Evolutionary conservation across 148 eudicot species (phyloP).

Genomic region (Vaccinium macrocarpon): DNA sequence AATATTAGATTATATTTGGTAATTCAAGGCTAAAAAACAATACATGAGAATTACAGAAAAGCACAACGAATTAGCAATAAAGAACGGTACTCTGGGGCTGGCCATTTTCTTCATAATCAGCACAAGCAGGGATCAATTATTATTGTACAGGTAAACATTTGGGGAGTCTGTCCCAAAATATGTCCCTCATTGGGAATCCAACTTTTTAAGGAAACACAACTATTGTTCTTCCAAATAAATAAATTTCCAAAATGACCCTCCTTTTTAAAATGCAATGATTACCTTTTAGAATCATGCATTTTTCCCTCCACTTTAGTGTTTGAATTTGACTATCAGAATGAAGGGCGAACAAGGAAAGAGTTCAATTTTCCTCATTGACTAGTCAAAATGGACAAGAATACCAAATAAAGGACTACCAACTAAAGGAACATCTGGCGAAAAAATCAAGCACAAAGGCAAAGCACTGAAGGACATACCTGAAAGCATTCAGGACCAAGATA

Average conservation of each 20-base stretch:
- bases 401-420: neutral
- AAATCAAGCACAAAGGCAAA: neutral
- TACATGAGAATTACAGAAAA: neutral
- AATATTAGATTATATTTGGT: neutral
- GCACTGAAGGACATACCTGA: slow-evolving; percentile 21
- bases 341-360: too few relatives aligned
- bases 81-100: neutral
- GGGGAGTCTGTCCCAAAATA: too few relatives aligned
- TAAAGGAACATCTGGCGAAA: neutral
- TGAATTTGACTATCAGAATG: too few relatives aligned
- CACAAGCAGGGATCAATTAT: neutral
- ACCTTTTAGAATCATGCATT: too few relatives aligned
- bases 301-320: too few relatives aligned
- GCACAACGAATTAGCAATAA: slow-evolving; percentile 4
- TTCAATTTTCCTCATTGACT: too few relatives aligned
- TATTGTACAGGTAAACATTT: neutral
- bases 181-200: neutral
- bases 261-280: too few relatives aligned
- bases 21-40: neutral
- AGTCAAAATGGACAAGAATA: neutral
- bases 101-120: slow-evolving; percentile 12
- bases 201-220: too few relatives aligned
- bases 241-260: too few relatives aligned
- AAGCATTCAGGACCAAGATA: slow-evolving; percentile 30
- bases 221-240: too few relatives aligned